Evolutionary conservation across 306 rosid species (phyloP).

Genomic region (Lupinus albus): DNA sequence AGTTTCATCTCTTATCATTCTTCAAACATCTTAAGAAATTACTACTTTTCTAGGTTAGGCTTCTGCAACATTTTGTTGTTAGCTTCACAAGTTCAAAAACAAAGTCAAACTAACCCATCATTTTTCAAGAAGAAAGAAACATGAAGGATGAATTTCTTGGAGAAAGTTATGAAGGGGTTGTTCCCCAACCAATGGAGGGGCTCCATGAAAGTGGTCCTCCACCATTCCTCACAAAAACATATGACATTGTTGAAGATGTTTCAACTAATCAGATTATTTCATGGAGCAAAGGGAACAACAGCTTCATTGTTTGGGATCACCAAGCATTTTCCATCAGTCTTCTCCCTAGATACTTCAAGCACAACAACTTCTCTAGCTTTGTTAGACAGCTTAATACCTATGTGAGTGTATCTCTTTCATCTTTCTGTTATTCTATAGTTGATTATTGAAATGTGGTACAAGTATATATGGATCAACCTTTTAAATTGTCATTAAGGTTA

Average conservation of each 20-base stretch:
- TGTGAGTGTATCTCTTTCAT: conserved; percentile 52
- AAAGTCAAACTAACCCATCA: not conserved
- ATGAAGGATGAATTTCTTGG: conserved; percentile 55
- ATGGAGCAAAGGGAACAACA: conserved; percentile 79
- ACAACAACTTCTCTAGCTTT: conserved; percentile 91
- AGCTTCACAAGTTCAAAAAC: not conserved
- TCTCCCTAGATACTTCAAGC: conserved; percentile 90
- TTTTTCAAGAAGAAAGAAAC: not conserved
- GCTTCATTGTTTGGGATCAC: conserved; percentile 88
- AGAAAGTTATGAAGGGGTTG: conserved; percentile 38
- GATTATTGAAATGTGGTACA: too few relatives aligned
- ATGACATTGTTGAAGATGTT: conserved; percentile 77
- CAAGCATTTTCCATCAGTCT: conserved; percentile 63
- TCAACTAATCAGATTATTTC: conserved; percentile 67
- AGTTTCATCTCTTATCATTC: too few relatives aligned
- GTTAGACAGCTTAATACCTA: conserved; percentile 93
- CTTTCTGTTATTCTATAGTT: too few relatives aligned
- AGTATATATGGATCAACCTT: too few relatives aligned
- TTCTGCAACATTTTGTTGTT: too few relatives aligned
- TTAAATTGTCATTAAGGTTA: too few relatives aligned
- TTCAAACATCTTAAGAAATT: too few relatives aligned
- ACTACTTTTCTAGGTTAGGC: too few relatives aligned
- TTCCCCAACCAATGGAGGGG: conserved; percentile 63
- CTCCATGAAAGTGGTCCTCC: conserved; percentile 76
- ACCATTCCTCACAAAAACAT: conserved; percentile 85